Percentiles rank a stretch among this genome's conserved stretches.
Conservation (phyloP, 176 grass and related monocot genomes). For the Ananas comosus region DNA sequence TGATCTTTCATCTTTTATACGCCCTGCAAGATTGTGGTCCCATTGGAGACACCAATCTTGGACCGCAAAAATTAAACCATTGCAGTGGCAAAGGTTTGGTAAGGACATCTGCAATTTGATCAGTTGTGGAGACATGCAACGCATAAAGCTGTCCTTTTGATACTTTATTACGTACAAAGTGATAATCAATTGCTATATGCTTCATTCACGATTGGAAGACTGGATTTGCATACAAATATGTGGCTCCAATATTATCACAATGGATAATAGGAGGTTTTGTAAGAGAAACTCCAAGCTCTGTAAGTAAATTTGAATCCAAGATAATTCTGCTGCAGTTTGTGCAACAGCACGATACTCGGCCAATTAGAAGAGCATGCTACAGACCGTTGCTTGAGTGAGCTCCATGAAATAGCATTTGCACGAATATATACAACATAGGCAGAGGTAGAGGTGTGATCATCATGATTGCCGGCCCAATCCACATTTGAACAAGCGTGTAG, state of each 20-base stretch:
- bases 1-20: not conserved
- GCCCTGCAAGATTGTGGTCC: not conserved
- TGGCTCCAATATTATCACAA: conserved; percentile 11
- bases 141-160: not conserved
- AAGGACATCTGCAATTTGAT: conserved; percentile 8
- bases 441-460: not conserved
- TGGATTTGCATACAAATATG: not conserved
- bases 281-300: not conserved
- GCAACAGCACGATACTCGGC: not conserved
- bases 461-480: not conserved
- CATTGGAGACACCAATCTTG: not conserved
- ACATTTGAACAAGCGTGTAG: not conserved
- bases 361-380: not conserved
- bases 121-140: not conserved
- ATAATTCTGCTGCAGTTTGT: not conserved
- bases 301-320: conserved; percentile 4
- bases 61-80: not conserved
- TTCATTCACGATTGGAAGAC: conserved; percentile 3
- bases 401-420: conserved; percentile 5
- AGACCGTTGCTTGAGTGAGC: conserved; percentile 2
- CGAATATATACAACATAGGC: not conserved
- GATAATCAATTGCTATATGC: conserved; percentile 8
- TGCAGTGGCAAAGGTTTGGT: not conserved
- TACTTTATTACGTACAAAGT: conserved; percentile 2
- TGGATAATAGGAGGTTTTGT: not conserved